Percentiles rank a stretch among this genome's conserved stretches.
These are phyloP conservation scores for Prototheca cutis DNA, from an alignment of 163 green algal genomes.

Conservation along the genomic window DNA sequence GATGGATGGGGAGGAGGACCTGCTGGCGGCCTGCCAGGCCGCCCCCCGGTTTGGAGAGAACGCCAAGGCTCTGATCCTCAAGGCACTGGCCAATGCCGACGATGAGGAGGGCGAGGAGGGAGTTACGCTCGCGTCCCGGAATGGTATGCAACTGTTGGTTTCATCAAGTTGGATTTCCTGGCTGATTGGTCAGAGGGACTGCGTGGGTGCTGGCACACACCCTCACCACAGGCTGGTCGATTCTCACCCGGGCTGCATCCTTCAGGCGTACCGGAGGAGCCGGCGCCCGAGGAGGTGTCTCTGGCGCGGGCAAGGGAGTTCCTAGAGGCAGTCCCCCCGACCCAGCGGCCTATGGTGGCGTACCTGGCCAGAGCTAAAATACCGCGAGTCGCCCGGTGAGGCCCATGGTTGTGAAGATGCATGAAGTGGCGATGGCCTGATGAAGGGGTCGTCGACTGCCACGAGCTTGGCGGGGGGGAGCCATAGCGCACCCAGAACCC, in stretches of 20 bases:
- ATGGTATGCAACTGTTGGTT: background rate
- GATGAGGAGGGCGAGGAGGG: background rate
- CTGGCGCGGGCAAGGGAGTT: background rate
- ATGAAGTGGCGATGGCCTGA: no score
- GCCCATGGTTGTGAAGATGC: no score
- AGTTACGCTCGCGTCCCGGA: background rate
- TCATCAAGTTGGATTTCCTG: background rate
- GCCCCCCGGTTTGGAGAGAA: background rate
- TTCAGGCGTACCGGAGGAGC: background rate
- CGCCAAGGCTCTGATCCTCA: background rate
- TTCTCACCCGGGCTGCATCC: background rate
- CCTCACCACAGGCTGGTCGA: no score
- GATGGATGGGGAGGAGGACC: background rate
- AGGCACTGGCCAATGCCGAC: background rate
- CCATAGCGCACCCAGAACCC: background rate
- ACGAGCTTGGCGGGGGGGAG: no score
- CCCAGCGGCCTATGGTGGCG: background rate
- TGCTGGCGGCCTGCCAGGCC: background rate
- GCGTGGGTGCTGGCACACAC: background rate
- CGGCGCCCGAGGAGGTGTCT: background rate
- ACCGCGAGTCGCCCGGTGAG: background rate
- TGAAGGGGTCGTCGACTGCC: no score
- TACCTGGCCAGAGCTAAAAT: background rate
- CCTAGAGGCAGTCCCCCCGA: background rate
- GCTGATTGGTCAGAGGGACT: background rate